These are phyloP conservation scores for Ophiostoma sp. DNA, from an alignment of 2,329 filamentous ascomycete species.

Conservation along the genomic window DNA sequence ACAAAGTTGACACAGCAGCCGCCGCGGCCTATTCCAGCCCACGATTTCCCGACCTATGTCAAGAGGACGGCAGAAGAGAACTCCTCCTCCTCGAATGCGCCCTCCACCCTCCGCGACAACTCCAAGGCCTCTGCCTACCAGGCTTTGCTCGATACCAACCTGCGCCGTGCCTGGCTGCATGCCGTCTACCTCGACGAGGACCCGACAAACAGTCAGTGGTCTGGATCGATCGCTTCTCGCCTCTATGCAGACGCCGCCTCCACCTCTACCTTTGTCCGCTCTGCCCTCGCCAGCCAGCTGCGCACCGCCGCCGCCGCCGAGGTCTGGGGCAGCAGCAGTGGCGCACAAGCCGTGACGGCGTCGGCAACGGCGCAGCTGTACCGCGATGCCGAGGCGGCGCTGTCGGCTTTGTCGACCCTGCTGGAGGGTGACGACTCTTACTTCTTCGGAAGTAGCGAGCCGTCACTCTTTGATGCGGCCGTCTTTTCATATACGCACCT, in stretches of 20 bases:
- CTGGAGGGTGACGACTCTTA: constrained; percentile 36
- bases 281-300: constrained; percentile 65
- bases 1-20: constrained; percentile 28
- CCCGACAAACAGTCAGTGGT: neutral
- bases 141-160: constrained; percentile 70
- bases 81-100: neutral
- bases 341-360: constrained; percentile 38
- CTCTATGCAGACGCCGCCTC: constrained; percentile 71
- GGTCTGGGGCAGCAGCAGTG: constrained; percentile 30
- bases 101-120: constrained; percentile 27
- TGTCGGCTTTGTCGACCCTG: constrained; percentile 48
- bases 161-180: constrained; percentile 89
- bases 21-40: constrained; percentile 32
- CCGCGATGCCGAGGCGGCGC: constrained; percentile 46
- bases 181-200: constrained; percentile 66
- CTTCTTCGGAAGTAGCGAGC: constrained; percentile 62
- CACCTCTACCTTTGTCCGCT: constrained; percentile 61
- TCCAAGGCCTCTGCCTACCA: constrained; percentile 71
- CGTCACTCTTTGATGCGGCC: constrained; percentile 80
- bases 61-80: constrained; percentile 14
- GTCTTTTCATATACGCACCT: constrained; percentile 89
- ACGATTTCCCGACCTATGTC: constrained; percentile 33
- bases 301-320: constrained; percentile 72
- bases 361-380: constrained; percentile 44
- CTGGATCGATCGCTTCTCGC: constrained; percentile 61